Evolutionary conservation across 495 filamentous ascomycete species (phyloP), one percentile per base, ranked within the genome.

Genomic region (Neurospora pannonica): DNA sequence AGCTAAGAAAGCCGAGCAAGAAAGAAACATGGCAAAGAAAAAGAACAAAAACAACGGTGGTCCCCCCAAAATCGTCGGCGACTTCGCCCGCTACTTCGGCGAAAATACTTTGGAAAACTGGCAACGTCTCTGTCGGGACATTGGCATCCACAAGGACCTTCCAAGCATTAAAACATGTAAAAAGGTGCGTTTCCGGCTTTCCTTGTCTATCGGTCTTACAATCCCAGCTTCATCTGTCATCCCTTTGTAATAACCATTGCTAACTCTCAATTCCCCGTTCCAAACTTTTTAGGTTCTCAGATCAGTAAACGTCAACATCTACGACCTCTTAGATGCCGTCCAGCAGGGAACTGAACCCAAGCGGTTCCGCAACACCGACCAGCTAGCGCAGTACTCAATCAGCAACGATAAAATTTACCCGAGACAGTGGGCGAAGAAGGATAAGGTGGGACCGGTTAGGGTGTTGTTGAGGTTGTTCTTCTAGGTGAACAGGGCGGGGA

Each of bases 221-320:
- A n/a, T n/a, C n/a, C n/a, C n/a, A n/a, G n/a, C n/a, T n/a, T n/a
- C n/a, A n/a, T n/a, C n/a, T n/a, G n/a, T n/a, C n/a, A n/a, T n/a
- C n/a, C n/a, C n/a, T n/a, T n/a, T n/a, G n/a, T n/a, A n/a, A n/a
- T n/a, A n/a, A n/a, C n/a, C n/a, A n/a, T n/a, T n/a, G n/a, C n/a
- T n/a, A n/a, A n/a, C n/a, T n/a, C n/a, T n/a, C n/a, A n/a, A n/a
- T n/a, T n/a, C n/a, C n/a, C n/a, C n/a, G n/a, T n/a, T n/a, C n/a
- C n/a, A n/a, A n/a, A n/a, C n/a, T n/a, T n/a, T n/a, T n/a, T n/a
- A n/a, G 82, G 77, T 76, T 2, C 75, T 83, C 0, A 70, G 39
- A 15, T 31, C 21, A 3, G 77, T 84, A 0, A 77, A 80, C 73
- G 75, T 85, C 48, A 84, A 84, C 72, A 84, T 85, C 62, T 40